Percentiles rank a stretch among this genome's conserved stretches.
Conservation (phyloP, 202 grass and related monocot species). For the Bolboschoenoplectus hybrid region DNA sequence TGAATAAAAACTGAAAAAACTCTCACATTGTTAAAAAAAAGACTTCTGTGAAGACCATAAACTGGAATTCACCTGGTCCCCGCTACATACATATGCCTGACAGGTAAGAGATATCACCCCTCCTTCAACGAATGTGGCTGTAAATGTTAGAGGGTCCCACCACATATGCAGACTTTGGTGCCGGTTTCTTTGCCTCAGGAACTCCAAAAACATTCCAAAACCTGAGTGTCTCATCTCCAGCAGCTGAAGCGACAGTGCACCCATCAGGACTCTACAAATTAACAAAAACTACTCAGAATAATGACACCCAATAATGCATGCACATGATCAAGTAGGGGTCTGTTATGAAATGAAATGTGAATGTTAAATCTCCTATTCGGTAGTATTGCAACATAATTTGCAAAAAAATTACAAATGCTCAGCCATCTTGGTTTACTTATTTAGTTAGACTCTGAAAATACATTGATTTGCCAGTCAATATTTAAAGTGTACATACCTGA, state of each 20-base stretch:
- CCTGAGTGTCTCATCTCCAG: constrained; percentile 81
- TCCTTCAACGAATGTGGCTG: constrained; percentile 70
- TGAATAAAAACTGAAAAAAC: too few species aligned
- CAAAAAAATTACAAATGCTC: background rate
- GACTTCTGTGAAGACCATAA: background rate
- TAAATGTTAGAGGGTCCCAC: constrained; percentile 73
- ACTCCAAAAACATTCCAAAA: constrained; percentile 91
- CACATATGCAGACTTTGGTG: constrained; percentile 48
- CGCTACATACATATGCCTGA: background rate
- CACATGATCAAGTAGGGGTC: constrained; percentile 19
- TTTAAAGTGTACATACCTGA: constrained; percentile 56
- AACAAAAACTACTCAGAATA: constrained; percentile 31
- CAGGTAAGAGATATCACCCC: background rate
- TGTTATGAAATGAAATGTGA: background rate
- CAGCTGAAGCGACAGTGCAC: constrained; percentile 83
- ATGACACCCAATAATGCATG: constrained; percentile 14
- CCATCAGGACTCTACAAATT: constrained; percentile 85
- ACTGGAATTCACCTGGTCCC: background rate
- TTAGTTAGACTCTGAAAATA: too few species aligned
- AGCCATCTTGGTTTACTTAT: background rate
- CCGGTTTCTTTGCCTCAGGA: constrained; percentile 68
- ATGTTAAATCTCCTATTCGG: background rate
- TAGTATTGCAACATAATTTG: background rate
- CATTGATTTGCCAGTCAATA: background rate
- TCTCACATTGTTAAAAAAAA: too few species aligned